phyloP scores from a whole-genome alignment of 495 filamentous ascomycete species.

The Patellaria atrata region DNA sequence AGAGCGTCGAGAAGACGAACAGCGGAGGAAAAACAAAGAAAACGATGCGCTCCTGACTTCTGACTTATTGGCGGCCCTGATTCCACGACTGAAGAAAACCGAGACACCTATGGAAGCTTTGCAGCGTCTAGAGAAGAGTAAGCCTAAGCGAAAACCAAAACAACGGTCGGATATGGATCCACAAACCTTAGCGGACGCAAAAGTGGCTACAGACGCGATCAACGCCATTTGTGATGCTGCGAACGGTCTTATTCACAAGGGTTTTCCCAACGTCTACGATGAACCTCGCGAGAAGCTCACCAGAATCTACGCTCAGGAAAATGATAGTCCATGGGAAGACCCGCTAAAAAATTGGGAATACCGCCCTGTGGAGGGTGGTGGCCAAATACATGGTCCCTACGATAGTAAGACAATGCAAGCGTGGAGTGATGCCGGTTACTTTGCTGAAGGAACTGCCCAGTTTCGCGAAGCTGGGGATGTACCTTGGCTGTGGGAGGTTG shows the following conservation, averaged over 20 bases:
- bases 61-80: constrained; percentile 59
- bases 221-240: constrained; percentile 77
- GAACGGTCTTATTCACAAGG: constrained; percentile 66
- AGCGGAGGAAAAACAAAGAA: constrained; percentile 47
- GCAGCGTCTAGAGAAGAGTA: constrained; percentile 58
- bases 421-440: constrained; percentile 85
- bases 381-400: constrained; percentile 70
- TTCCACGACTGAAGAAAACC: constrained; percentile 56
- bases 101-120: constrained; percentile 87
- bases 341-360: constrained; percentile 69
- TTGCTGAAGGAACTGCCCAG: constrained; percentile 85
- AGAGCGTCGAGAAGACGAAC: constrained; percentile 68
- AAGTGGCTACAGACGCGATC: constrained; percentile 48
- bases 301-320: constrained; percentile 71
- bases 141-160: constrained; percentile 48
- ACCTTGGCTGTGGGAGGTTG: constrained; percentile 46
- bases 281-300: constrained; percentile 70
- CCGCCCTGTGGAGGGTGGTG: constrained; percentile 73
- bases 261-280: constrained; percentile 80
- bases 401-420: constrained; percentile 69
- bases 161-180: constrained; percentile 54
- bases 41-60: constrained; percentile 62
- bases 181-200: constrained; percentile 37
- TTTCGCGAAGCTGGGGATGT: constrained; percentile 51
- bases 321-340: constrained; percentile 84